These are phyloP conservation scores for Ailanthus altissimus DNA, from an alignment of 345 rosid genomes.

Conservation along the genomic window DNA sequence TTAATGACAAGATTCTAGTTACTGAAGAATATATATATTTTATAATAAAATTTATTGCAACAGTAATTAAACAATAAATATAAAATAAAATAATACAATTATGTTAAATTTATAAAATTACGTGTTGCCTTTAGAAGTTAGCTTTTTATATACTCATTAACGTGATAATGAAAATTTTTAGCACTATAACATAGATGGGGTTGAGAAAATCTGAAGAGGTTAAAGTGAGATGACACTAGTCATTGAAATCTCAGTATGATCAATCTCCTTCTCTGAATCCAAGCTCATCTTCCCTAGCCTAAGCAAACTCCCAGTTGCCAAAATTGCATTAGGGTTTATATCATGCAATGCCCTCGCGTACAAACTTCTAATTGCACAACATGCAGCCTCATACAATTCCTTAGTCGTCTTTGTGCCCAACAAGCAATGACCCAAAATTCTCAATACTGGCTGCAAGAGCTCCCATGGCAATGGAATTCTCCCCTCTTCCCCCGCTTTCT, in stretches of 20 bases:
- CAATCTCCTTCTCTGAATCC: slow-evolving; percentile 45
- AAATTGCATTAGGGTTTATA: slow-evolving; percentile 63
- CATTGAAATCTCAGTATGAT: slow-evolving; percentile 57
- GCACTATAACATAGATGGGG: too few relatives aligned
- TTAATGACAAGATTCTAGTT: too few relatives aligned
- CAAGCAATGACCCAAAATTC: slow-evolving; percentile 76
- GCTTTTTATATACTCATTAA: too few relatives aligned
- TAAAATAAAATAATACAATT: too few relatives aligned
- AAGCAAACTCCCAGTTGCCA: slow-evolving; percentile 71
- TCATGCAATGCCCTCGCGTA: slow-evolving; percentile 61
- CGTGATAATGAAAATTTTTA: too few relatives aligned
- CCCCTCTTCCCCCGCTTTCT: slow-evolving; percentile 27
- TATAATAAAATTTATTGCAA: too few relatives aligned
- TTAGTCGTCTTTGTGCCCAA: slow-evolving; percentile 44
- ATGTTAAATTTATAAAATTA: too few relatives aligned
- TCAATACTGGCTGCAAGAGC: slow-evolving; percentile 68
- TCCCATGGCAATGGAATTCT: slow-evolving; percentile 77
- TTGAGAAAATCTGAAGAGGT: too few relatives aligned
- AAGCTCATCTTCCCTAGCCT: slow-evolving; percentile 46
- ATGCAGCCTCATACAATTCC: slow-evolving; percentile 45
- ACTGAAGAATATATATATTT: too few relatives aligned
- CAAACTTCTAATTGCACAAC: slow-evolving; percentile 56
- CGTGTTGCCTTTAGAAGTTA: too few relatives aligned
- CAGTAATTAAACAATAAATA: too few relatives aligned
- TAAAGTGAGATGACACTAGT: slow-evolving; percentile 37